phyloP scores from a whole-genome alignment of 2,329 filamentous ascomycete genomes.

The Penicillium sp. region DNA sequence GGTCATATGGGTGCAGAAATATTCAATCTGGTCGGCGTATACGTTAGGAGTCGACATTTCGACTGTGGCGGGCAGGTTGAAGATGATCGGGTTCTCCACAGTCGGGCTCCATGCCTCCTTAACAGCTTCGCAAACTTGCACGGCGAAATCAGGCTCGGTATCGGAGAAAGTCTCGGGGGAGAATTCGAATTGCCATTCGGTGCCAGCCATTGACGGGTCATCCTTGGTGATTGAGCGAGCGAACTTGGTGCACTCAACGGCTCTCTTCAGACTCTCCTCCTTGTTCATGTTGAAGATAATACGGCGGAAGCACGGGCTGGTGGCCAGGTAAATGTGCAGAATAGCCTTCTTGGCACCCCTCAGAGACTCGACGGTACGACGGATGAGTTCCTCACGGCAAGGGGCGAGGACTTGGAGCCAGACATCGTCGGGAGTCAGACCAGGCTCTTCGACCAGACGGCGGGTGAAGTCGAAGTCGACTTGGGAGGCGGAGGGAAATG shows the following conservation, averaged over 20 bases:
- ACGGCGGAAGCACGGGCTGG: slow-evolving; percentile 90
- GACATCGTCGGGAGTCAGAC: slow-evolving; percentile 83
- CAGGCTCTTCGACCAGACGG: slow-evolving; percentile 81
- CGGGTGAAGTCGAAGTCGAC: slow-evolving; percentile 96
- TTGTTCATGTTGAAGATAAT: slow-evolving; percentile 89
- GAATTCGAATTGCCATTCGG: slow-evolving; percentile 59
- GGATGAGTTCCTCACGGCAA: slow-evolving; percentile 89
- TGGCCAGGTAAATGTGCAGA: slow-evolving; percentile 93
- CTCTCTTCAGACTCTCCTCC: slow-evolving; percentile 78
- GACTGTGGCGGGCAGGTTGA: slow-evolving; percentile 95
- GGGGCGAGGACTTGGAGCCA: slow-evolving; percentile 91
- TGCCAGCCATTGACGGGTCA: slow-evolving; percentile 60
- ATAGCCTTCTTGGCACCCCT: slow-evolving; percentile 91
- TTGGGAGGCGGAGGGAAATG: slow-evolving; percentile 91
- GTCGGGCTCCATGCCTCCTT: slow-evolving; percentile 90
- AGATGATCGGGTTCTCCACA: slow-evolving; percentile 81
- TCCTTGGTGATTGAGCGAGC: slow-evolving; percentile 89
- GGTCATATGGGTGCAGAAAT: slow-evolving; percentile 83
- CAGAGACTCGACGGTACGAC: slow-evolving; percentile 84
- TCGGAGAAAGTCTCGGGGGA: slow-evolving; percentile 77
- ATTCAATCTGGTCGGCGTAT: slow-evolving; percentile 95
- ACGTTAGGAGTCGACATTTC: slow-evolving; percentile 95
- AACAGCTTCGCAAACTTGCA: slow-evolving; percentile 87
- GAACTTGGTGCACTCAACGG: slow-evolving; percentile 82
- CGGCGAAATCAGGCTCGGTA: slow-evolving; percentile 78